Evolutionary conservation across 2,329 filamentous ascomycete species (phyloP), one percentile per base, ranked within the genome.

Genomic region (Cladosporium phlei): DNA sequence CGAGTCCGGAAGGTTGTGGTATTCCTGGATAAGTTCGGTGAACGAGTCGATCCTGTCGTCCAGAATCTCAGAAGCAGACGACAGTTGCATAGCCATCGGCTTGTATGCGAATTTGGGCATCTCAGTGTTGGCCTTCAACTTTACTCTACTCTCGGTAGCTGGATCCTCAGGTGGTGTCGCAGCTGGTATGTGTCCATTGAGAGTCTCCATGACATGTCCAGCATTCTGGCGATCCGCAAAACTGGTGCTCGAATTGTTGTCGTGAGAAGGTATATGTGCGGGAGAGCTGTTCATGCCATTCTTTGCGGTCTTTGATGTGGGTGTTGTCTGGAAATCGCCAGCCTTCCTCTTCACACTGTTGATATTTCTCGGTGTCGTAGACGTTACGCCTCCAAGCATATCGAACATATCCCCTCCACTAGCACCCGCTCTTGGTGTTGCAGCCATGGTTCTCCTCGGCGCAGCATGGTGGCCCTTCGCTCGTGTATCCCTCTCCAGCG

Each of bases 1-100:
- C 14, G 79, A 78, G 49, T 93, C 84, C 14, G 93, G 86, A 5
- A 95, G 72, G 11, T 78, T 73, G 66, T 95, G 80, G 54, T 89
- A 75, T 47, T 84, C 79, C 67, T 87, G 82, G 4, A 95, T 75
- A 2, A 89, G 66, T n/a, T 73, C 70, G 49, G 81, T 76, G 59
- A 96, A 95, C 52, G 90, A 88, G 58, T 97, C 89, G 70, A 98
- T 96, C 57, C 89, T 79, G 67, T 97, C 91, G 67, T 98, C 93
- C 6, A 97, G 77, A 34, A 95, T 87, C 65, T 95, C 90, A 4
- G 91, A 95, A 0, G 88, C 83, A 64, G 96, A 90, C 4, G 88
- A 90, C 5, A 93, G 75, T 61, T 95, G 95, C 89, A 97, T 95
- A 2, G 88, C 85, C 75, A 97, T 83, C 2, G 89, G 87, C 62